Conservation (phyloP, 169 alveolate species). For the Plasmodium gaboni region DNA sequence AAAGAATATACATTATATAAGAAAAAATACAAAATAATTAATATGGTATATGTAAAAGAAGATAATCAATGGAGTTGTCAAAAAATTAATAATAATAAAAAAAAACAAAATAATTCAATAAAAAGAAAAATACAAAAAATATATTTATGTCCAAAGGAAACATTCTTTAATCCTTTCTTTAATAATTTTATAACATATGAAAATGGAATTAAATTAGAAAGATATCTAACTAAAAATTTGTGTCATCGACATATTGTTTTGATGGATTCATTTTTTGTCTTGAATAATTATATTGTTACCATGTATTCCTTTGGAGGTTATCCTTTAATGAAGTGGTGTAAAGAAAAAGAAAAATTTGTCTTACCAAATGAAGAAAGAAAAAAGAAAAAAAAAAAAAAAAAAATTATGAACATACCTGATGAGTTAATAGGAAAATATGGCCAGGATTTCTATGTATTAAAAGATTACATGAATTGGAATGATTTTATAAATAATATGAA, state of each 20-base stretch:
- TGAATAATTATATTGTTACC: constrained; percentile 11
- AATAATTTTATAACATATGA: constrained; percentile 32
- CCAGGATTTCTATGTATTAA: no score
- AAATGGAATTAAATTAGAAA: constrained; percentile 39
- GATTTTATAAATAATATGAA: not conserved
- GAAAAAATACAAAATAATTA: constrained; percentile 37
- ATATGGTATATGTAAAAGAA: constrained; percentile 19
- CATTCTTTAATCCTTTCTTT: constrained; percentile 21
- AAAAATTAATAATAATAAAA: not conserved
- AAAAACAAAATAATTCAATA: not conserved
- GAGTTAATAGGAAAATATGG: not conserved
- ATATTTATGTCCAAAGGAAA: constrained; percentile 37
- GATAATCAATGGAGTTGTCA: not conserved
- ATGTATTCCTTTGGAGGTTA: constrained; percentile 41
- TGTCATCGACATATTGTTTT: constrained; percentile 23
- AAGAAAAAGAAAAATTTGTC: constrained; percentile 10
- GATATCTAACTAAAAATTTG: constrained; percentile 25
- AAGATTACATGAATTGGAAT: no score
- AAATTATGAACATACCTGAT: not conserved
- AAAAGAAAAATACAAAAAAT: constrained; percentile 37
- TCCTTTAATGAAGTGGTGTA: constrained; percentile 54
- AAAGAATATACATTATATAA: constrained; percentile 12
- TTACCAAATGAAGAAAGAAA: not conserved
- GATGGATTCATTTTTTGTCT: constrained; percentile 6
- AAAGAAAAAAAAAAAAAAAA: not conserved